A percentile compares a stretch with the other conserved stretches of the same genome.
Evolutionary conservation across 345 rosid genomes (phyloP).

Genomic region (Dimocarpus longan): DNA sequence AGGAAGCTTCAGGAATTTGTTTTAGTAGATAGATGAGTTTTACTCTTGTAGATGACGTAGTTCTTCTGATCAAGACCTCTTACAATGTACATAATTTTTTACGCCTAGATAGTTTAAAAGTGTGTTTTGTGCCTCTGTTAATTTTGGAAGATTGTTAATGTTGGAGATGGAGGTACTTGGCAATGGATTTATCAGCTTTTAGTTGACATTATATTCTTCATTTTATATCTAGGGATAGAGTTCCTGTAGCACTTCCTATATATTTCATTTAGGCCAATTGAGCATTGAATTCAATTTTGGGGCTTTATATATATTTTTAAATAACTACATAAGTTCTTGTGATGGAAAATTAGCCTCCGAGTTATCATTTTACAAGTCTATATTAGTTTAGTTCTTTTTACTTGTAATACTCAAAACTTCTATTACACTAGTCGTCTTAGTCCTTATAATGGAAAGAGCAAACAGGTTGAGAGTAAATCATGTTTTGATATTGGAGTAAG

Average conservation of each 20-base stretch:
- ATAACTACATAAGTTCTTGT: not conserved
- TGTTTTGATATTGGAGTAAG: not conserved
- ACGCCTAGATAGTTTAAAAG: not conserved
- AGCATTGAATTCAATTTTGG: not conserved
- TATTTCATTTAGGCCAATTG: not conserved
- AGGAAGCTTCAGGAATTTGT: not conserved
- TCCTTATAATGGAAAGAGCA: not conserved
- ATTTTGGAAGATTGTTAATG: not conserved
- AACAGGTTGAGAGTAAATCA: not conserved
- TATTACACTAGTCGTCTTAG: no score
- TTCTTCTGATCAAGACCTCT: not conserved
- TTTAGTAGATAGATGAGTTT: not conserved
- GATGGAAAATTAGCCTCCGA: not conserved
- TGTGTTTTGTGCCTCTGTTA: not conserved
- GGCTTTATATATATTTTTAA: no score
- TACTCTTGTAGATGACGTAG: not conserved
- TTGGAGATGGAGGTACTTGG: not conserved
- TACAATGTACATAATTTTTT: not conserved
- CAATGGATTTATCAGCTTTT: not conserved
- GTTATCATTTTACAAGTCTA: not conserved
- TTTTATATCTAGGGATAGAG: not conserved
- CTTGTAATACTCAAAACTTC: not conserved
- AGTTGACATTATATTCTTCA: not conserved
- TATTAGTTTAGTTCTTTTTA: no score
- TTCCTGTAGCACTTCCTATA: not conserved